A percentile compares a stretch with the other conserved stretches of the same genome.
Conservation (phyloP, 108 stramenopile genomes). For the Pseudonitzschia multiseries region DNA sequence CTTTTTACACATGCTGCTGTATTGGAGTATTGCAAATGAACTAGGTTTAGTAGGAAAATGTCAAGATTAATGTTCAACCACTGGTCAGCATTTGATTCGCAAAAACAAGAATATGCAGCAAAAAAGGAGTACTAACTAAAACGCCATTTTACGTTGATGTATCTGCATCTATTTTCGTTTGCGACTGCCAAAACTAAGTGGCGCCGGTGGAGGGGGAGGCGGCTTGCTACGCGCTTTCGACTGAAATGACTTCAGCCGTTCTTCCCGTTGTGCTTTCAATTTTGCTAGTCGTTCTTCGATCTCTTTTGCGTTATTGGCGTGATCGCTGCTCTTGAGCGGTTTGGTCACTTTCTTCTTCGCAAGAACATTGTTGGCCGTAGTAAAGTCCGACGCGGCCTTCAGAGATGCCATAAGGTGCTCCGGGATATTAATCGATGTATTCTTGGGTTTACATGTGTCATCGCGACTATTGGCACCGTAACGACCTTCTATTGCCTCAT, state of each 20-base stretch:
- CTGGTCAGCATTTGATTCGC: no score
- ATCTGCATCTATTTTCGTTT: not conserved
- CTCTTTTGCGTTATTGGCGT: slow-evolving; percentile 27
- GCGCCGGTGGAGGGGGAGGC: slow-evolving; percentile 15
- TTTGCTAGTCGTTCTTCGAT: slow-evolving; percentile 48
- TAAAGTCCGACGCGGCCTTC: slow-evolving; percentile 31
- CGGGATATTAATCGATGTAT: slow-evolving; percentile 45
- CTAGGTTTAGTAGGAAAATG: not conserved
- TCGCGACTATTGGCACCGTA: slow-evolving; percentile 23
- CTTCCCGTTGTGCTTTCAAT: slow-evolving; percentile 40
- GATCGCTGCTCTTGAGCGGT: slow-evolving; percentile 14
- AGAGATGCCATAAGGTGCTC: slow-evolving; percentile 47
- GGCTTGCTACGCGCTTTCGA: slow-evolving; percentile 9
- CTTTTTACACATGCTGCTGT: not conserved
- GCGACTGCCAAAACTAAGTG: slow-evolving; percentile 1
- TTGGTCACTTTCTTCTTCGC: slow-evolving; percentile 29
- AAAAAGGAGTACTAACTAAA: not conserved
- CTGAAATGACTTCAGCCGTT: slow-evolving; percentile 31
- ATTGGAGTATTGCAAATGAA: not conserved
- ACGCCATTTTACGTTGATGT: not conserved
- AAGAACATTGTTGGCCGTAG: slow-evolving; percentile 23
- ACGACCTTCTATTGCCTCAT: slow-evolving; percentile 31
- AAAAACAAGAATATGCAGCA: no score
- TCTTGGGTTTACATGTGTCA: slow-evolving; percentile 23
- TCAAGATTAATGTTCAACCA: not conserved